phyloP scores from a whole-genome alignment of 805 yeast genomes.

The Lipomyces yamadae region DNA sequence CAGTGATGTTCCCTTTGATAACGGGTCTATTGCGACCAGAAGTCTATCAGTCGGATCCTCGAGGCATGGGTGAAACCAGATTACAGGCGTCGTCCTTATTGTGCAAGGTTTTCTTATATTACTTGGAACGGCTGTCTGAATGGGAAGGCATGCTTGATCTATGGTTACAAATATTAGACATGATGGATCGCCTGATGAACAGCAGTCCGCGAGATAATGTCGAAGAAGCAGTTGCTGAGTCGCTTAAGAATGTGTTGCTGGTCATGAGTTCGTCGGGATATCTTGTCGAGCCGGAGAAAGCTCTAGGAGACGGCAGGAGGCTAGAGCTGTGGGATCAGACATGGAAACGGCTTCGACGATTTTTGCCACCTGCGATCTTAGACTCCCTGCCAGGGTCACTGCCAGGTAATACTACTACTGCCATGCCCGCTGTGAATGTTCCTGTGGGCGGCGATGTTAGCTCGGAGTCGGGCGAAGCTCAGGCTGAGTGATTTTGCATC shows the following conservation, averaged over 20 bases:
- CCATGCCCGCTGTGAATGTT: not conserved
- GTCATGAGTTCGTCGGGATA: conserved; percentile 46
- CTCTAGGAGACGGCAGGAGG: conserved; percentile 41
- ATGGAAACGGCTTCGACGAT: conserved; percentile 46
- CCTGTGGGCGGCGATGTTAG: not conserved
- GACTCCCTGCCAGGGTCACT: conserved; percentile 10
- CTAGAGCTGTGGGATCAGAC: conserved; percentile 47
- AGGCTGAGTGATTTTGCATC: not conserved
- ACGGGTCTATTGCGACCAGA: conserved; percentile 70
- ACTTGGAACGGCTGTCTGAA: conserved; percentile 46
- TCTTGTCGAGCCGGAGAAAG: conserved; percentile 35
- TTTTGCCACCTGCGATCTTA: conserved; percentile 46
- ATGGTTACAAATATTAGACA: conserved; percentile 48
- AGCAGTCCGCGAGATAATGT: conserved; percentile 48
- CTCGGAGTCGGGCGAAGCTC: not conserved
- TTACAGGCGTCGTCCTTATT: conserved; percentile 67
- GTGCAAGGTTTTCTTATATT: conserved; percentile 65
- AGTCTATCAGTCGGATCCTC: conserved; percentile 60
- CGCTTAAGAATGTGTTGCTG: conserved; percentile 50
- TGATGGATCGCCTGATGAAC: conserved; percentile 49
- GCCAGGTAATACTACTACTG: not conserved
- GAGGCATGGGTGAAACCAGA: conserved; percentile 69
- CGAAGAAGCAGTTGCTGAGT: conserved; percentile 49
- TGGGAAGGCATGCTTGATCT: conserved; percentile 42
- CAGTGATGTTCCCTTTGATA: conserved; percentile 75